Base-by-base conservation (phyloP, 31 red algal species). In the Endocladia muricata region DNA sequence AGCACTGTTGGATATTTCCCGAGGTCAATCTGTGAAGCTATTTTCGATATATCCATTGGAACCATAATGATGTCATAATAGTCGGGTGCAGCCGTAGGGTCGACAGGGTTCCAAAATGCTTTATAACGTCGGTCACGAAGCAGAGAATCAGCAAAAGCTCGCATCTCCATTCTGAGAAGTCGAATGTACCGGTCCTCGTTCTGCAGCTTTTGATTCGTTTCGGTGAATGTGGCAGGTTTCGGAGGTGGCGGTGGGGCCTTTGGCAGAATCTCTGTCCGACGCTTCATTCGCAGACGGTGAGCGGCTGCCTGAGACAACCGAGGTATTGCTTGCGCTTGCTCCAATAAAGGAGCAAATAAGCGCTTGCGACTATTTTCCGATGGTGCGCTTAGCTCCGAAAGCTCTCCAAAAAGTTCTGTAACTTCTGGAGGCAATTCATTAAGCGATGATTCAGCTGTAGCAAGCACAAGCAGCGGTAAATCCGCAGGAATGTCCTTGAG, bases 41-140 rank as follows among this genome's bases (percentile, higher is more conserved):
- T 86, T 36, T 77, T 73, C 31, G 81, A 83, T 31, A 98, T 78
- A 51, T 94, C 90, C 70, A 98, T 91, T 1, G 95, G 95, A 8
- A 70, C 70, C 51, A 94, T 82, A 72, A 98, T 86, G 60, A 98
- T 91, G 3, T 94, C 82, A 47, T 88, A 94, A 51, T 98, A 98
- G 59, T 94, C 95, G 2, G 91, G 88, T 0, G 88, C 91, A 8
- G 89, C 88, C 4, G 21, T 30, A 23, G 62, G 62, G 21, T 90
- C 82, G 1, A 96, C 87, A 1, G 86, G 88, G 38, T 86, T 58
- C 81, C 87, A 86, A 68, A 91, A 96, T 17, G 73, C 65, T 60
- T 79, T 81, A 15, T 83, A 91, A 7, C 84, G 82, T 21, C 75
- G 43, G 58, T 96, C 93, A 31, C 70, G 74, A 41, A 91, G 58